Base-by-base conservation (phyloP, 345 rosid species). In the Kandelia obovata region DNA sequence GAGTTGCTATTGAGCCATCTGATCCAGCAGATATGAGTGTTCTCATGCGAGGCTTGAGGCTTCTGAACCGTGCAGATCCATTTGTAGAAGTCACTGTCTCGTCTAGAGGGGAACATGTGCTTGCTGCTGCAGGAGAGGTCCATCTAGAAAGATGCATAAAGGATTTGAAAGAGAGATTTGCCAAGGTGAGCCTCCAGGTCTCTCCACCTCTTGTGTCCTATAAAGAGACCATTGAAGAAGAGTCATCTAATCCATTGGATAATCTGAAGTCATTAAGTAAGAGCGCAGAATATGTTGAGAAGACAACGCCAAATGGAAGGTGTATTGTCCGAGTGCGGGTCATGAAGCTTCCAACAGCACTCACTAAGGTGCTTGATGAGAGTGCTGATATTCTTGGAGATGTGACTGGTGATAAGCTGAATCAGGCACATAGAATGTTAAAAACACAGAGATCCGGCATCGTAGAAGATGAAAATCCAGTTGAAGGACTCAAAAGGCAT, bases 91-190 rank as follows among this genome's bases (percentile, higher is more conserved):
- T 94, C 30, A 78, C 85, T 19, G 93, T 94, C 73, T 94, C 98
- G 66, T 84, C 93, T 69, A 83, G 93, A 80, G 97, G 97, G 69
- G 98, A 94, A 66, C 89, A 91, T 56, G 97, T 94, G 63, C 89
- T 94, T 70, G 88, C 96, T 70, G 97, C 96, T 74, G 98, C 96
- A 6, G 97, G 98, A 58, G 97, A 94, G 72, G 96, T 94, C 77
- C 99, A 94, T 79, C 78, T 94, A 5, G 99, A 94, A 79, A 87
- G 97, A 82, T 92, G 97, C 71, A 70, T 87, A 23, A 91, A 92
- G 77, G 96, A 94, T 83, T 81, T 94, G 82, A 89, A 75, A 79
- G 98, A 94, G 51, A 85, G 97, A 78, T 92, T 94, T 75, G 96
- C 97, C 1, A 94, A 85, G 82, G 92, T 94, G 62, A 83, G 86